Evolutionary conservation across 2,329 filamentous ascomycete species (phyloP).

Genomic region (Aureobasidium sp.): DNA sequence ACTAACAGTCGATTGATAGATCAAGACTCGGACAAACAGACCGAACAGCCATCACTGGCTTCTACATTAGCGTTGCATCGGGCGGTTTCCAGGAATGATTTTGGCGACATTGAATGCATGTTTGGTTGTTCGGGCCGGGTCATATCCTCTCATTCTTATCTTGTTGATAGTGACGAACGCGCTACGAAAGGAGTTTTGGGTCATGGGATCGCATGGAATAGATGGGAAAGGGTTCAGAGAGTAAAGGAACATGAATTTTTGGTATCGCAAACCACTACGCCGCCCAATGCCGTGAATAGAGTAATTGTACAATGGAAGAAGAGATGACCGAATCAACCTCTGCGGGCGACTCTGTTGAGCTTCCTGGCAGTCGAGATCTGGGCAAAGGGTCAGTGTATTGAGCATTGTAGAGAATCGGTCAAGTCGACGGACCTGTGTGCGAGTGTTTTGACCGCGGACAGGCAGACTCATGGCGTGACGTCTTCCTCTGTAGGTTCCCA

Average conservation of each 20-base stretch:
- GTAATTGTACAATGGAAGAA: not conserved
- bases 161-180: not conserved
- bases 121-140: not conserved
- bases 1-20: not conserved
- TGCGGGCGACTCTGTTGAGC: slow-evolving; percentile 53
- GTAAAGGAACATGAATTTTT: slow-evolving; percentile 2
- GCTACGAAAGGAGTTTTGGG: not conserved
- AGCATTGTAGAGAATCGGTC: no score
- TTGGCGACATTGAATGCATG: not conserved
- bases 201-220: slow-evolving; percentile 2
- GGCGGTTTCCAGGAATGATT: not conserved
- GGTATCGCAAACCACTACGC: slow-evolving; percentile 13
- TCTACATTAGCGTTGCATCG: not conserved
- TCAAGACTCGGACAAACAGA: not conserved
- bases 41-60: not conserved
- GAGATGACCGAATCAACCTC: slow-evolving; percentile 24
- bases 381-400: not conserved
- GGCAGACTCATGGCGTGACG: slow-evolving; percentile 90
- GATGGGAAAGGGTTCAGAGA: not conserved
- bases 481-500: slow-evolving; percentile 81
- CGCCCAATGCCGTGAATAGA: slow-evolving; percentile 8
- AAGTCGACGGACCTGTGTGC: slow-evolving; percentile 62
- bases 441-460: slow-evolving; percentile 82
- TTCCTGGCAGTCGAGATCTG: slow-evolving; percentile 53
- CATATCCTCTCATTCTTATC: slow-evolving; percentile 4